Base-by-base conservation (phyloP, 2,329 filamentous ascomycete genomes). In the Fusarium tanahbumbuense region DNA sequence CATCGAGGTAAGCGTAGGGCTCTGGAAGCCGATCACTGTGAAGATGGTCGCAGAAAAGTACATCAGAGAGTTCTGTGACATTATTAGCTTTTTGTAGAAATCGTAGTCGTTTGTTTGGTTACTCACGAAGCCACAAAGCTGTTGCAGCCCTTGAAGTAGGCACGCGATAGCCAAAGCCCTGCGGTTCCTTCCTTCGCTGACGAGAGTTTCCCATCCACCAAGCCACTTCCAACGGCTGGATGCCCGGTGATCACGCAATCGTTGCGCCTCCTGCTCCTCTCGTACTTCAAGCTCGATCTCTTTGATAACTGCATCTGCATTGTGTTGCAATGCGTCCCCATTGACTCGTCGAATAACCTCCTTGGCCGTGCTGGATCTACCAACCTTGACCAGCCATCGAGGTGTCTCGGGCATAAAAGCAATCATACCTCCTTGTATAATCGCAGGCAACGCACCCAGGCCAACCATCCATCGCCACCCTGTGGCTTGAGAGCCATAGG, bases 381-480 rank as follows among this genome's bases (percentile, higher is more conserved):
- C 91, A 5, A 86, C 88, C 77, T 90, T 91, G 22, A 97, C 90
- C 23, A 98, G 85, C 91, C 93, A 98, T 25, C 95, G 86, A 34
- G 95, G 95, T 15, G 93, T 97, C 80, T 98, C 95, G 0, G 94
- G 94, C 87, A 97, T 91, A 54, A 89, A 83, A 4, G 89, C 73
- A 63, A 98, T 81, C 57, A 97, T 81, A 1, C 84, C 77, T 8
- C 88, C 87, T 78, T 98, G 95, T 6, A 94, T 58, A 0, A 87
- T 78, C 0, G 94, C 94, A 0, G 95, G 95, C 27, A 91, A 67
- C 11, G 92, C 92, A 1, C 94, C 95, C 0, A 98, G 80, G 0
- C 94, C 94, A 1, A 98, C 94, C 88, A 97, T 94, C 90, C 92
- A 97, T 52, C 93, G 85, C 94, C 95, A 98, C 3, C 92, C 93